Percentiles rank a stretch among this genome's conserved stretches.
These are phyloP conservation scores for Dipodascus albidus DNA, from an alignment of 805 yeast species.

Conservation along the genomic window DNA sequence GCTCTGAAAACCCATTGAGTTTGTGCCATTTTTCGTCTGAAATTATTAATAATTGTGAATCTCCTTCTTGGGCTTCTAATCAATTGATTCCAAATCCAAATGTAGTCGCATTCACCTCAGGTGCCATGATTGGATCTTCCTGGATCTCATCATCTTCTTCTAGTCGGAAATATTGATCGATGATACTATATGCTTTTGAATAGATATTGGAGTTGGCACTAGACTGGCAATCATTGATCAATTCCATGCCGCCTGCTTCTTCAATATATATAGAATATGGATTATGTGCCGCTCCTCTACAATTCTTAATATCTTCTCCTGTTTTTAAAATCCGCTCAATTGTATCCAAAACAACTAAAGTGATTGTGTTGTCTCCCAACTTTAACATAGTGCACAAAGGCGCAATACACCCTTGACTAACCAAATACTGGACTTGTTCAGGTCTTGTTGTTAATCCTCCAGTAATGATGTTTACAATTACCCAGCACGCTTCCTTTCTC, in stretches of 20 bases:
- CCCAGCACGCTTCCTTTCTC: slow-evolving; percentile 99
- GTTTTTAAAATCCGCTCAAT: slow-evolving; percentile 85
- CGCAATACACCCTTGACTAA: slow-evolving; percentile 90
- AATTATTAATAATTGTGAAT: too few relatives aligned
- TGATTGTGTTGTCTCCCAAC: slow-evolving; percentile 80
- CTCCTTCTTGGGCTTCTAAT: too few relatives aligned
- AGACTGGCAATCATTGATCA: slow-evolving; percentile 84
- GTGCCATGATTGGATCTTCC: not conserved
- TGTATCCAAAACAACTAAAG: slow-evolving; percentile 92
- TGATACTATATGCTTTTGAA: slow-evolving; percentile 78
- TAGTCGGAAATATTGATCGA: slow-evolving; percentile 66
- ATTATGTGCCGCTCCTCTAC: slow-evolving; percentile 55
- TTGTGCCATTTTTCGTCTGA: too few relatives aligned
- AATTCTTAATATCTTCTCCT: slow-evolving; percentile 87
- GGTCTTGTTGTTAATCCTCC: slow-evolving; percentile 81
- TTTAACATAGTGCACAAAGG: slow-evolving; percentile 88
- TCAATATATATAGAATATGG: slow-evolving; percentile 87
- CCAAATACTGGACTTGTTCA: slow-evolving; percentile 86
- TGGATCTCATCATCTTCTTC: not conserved
- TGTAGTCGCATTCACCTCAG: not conserved
- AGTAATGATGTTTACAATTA: slow-evolving; percentile 92
- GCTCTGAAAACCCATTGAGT: too few relatives aligned
- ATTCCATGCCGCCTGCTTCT: slow-evolving; percentile 98
- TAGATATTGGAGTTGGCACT: slow-evolving; percentile 88
- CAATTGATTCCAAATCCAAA: not conserved